These are phyloP conservation scores for Breynia disticha DNA, from an alignment of 441 rosid species.

Conservation along the genomic window DNA sequence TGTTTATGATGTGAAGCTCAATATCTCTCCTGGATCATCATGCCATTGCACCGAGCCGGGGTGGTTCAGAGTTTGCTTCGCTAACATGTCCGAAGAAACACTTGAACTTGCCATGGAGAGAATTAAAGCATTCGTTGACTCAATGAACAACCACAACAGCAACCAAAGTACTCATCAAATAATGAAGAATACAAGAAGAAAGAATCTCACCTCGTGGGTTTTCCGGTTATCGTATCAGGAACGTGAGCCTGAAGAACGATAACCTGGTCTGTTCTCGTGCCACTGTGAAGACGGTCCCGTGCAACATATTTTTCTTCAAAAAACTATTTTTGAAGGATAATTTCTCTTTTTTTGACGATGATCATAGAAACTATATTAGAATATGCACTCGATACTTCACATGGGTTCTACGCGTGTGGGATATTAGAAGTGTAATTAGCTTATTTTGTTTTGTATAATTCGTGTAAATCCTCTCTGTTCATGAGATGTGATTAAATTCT, in stretches of 20 bases:
- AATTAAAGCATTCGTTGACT: conserved; percentile 50
- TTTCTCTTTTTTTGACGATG: conserved; percentile 17
- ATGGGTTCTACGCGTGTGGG: conserved; percentile 9
- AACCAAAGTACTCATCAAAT: conserved; percentile 33
- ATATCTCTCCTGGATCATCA: conserved; percentile 85
- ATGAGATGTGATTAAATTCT: conserved; percentile 3
- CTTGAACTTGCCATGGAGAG: conserved; percentile 56
- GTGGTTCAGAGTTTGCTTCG: conserved; percentile 92
- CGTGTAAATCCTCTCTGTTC: conserved; percentile 11
- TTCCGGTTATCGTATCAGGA: conserved; percentile 64
- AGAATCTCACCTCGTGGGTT: conserved; percentile 61
- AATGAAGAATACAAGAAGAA: conserved; percentile 39
- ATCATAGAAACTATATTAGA: conserved; percentile 12
- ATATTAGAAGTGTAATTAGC: conserved; percentile 42
- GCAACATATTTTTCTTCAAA: conserved; percentile 1
- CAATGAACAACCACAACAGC: conserved; percentile 12
- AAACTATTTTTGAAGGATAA: conserved; percentile 23
- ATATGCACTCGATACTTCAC: conserved; percentile 44
- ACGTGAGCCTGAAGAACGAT: conserved; percentile 64
- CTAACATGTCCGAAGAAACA: conserved; percentile 79
- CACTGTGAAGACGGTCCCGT: neutral
- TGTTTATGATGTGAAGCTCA: conserved; percentile 69
- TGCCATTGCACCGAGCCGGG: conserved; percentile 93
- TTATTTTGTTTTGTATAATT: conserved; percentile 8
- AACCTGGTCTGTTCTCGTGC: conserved; percentile 31